Percentiles rank a stretch among this genome's conserved stretches.
Evolutionary conservation across 306 rosid genomes (phyloP).

Genomic region (Castanea mollissima): DNA sequence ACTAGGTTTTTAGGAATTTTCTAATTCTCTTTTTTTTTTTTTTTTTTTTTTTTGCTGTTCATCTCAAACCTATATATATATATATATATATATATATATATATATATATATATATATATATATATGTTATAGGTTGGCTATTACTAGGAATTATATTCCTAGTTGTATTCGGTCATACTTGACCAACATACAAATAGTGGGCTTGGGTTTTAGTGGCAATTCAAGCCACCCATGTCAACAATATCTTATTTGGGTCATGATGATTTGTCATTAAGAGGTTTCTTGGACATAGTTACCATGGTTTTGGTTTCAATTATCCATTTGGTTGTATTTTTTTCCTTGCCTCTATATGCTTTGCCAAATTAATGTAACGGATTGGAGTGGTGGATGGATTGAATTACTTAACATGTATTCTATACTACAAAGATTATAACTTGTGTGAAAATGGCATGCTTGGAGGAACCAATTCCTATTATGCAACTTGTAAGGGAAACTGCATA

Average conservation of each 20-base stretch:
- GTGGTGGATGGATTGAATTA: neutral
- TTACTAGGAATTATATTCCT: too few species aligned
- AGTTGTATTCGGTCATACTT: too few species aligned
- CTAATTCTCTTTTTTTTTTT: too few species aligned
- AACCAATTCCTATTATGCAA: conserved; percentile 90
- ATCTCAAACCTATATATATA: too few species aligned
- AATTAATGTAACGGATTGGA: neutral
- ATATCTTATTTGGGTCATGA: neutral
- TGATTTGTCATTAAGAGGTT: neutral
- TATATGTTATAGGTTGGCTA: too few species aligned
- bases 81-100: too few species aligned
- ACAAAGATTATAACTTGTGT: neutral
- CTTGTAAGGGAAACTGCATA: conserved; percentile 91
- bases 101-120: too few species aligned
- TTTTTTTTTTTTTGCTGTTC: too few species aligned
- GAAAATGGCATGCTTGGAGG: conserved; percentile 41
- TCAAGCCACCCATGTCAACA: too few species aligned
- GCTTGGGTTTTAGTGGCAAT: too few species aligned
- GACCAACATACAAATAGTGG: too few species aligned
- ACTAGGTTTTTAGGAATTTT: too few species aligned
- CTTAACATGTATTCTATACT: neutral
- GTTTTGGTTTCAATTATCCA: neutral
- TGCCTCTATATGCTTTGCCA: neutral
- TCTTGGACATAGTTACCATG: neutral
- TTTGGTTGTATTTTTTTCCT: neutral